These are phyloP conservation scores for Myriangium duriaei DNA, from an alignment of 2,329 filamentous ascomycete species.

Conservation along the genomic window DNA sequence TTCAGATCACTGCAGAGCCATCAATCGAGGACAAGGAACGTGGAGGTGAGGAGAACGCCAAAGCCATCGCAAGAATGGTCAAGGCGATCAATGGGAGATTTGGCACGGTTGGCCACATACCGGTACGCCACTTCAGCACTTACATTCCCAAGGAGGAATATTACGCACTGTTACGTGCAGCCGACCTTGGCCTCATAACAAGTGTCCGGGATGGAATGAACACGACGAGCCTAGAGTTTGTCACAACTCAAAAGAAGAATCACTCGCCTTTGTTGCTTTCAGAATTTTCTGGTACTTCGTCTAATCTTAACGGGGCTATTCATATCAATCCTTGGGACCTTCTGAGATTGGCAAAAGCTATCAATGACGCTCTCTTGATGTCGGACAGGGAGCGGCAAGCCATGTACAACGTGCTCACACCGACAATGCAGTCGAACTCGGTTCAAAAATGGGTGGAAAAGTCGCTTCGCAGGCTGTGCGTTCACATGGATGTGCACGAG, in stretches of 20 bases:
- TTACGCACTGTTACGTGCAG: slow-evolving; percentile 80
- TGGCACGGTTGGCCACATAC: slow-evolving; percentile 76
- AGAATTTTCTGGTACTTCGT: slow-evolving; percentile 90
- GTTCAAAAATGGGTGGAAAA: slow-evolving; percentile 76
- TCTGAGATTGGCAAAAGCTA: slow-evolving; percentile 67
- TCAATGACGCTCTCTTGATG: slow-evolving; percentile 73
- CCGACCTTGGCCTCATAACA: slow-evolving; percentile 86
- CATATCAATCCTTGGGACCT: slow-evolving; percentile 97
- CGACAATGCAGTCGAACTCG: slow-evolving; percentile 73
- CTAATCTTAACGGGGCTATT: slow-evolving; percentile 71
- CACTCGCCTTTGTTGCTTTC: slow-evolving; percentile 63
- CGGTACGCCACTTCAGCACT: slow-evolving; percentile 89
- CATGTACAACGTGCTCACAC: slow-evolving; percentile 65
- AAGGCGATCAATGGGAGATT: slow-evolving; percentile 84
- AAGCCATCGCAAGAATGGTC: slow-evolving; percentile 80
- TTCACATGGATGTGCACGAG: slow-evolving; percentile 65
- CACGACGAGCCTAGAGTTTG: slow-evolving; percentile 87
- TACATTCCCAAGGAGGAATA: slow-evolving; percentile 86
- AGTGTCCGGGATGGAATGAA: slow-evolving; percentile 97
- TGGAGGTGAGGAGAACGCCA: slow-evolving; percentile 67
- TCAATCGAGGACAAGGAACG: slow-evolving; percentile 63
- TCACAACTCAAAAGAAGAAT: slow-evolving; percentile 77
- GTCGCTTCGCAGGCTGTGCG: slow-evolving; percentile 66
- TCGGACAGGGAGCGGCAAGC: slow-evolving; percentile 48
- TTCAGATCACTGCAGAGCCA: slow-evolving; percentile 70